These are phyloP conservation scores for Capsella rubella DNA, from an alignment of 441 rosid genomes.

Conservation along the genomic window DNA sequence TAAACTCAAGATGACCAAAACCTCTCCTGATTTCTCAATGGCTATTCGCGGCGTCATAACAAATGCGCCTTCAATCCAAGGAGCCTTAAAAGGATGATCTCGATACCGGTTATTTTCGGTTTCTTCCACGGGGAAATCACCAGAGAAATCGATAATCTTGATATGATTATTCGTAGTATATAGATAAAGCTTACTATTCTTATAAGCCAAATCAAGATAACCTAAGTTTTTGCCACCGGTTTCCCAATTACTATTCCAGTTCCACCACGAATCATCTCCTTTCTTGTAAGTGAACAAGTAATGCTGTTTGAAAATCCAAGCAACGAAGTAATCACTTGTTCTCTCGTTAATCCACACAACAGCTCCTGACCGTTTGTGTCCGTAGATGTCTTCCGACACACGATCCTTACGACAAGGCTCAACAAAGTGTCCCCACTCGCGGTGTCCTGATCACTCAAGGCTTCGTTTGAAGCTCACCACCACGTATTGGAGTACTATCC, in stretches of 20 bases:
- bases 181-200: background rate
- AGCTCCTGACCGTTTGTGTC: background rate
- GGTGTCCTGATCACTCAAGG: no score
- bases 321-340: background rate
- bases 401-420: background rate
- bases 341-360: constrained; percentile 6
- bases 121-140: background rate
- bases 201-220: constrained; percentile 1
- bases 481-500: background rate
- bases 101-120: no score
- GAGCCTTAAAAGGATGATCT: background rate
- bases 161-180: background rate
- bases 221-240: no score
- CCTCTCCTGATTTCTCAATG: background rate
- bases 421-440: background rate
- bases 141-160: background rate
- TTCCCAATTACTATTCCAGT: background rate
- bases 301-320: background rate
- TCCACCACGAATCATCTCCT: background rate
- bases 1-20: constrained; percentile 5
- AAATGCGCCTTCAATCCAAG: background rate
- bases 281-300: no score
- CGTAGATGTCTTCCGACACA: background rate
- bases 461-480: background rate
- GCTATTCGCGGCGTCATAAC: background rate